phyloP scores from a whole-genome alignment of 2,329 filamentous ascomycete genomes.

The Claviceps sp. region DNA sequence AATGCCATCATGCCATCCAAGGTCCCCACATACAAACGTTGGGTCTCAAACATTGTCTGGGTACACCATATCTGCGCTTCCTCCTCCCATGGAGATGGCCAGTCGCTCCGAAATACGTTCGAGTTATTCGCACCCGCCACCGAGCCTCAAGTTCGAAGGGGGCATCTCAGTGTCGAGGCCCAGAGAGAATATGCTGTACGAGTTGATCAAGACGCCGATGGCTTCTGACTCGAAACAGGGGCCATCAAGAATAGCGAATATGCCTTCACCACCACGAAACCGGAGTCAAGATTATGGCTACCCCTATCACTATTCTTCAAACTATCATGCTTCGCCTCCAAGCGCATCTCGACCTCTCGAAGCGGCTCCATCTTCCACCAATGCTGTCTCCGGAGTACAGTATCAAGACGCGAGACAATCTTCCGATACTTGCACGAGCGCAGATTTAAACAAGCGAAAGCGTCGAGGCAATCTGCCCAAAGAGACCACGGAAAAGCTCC shows the following conservation, averaged over 20 bases:
- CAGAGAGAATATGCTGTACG: slow-evolving; percentile 9
- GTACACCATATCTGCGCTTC: slow-evolving; percentile 23
- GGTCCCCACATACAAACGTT: not conserved
- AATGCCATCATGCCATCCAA: not conserved
- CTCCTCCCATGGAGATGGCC: slow-evolving; percentile 18
- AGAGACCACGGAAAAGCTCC: slow-evolving; percentile 69
- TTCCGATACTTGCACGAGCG: slow-evolving; percentile 22
- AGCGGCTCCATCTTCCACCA: slow-evolving; percentile 28
- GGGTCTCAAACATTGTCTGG: slow-evolving; percentile 24
- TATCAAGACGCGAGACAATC: slow-evolving; percentile 31
- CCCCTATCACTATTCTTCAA: slow-evolving; percentile 28
- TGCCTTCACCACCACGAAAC: slow-evolving; percentile 18
- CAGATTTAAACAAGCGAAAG: slow-evolving; percentile 41
- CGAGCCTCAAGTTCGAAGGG: slow-evolving; percentile 24
- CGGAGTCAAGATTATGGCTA: slow-evolving; percentile 21
- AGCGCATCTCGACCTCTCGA: slow-evolving; percentile 30
- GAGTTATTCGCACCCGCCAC: slow-evolving; percentile 27
- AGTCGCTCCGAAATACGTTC: slow-evolving; percentile 24
- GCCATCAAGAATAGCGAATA: slow-evolving; percentile 1
- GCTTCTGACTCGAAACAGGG: not conserved
- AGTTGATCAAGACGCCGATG: not conserved
- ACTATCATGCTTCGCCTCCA: slow-evolving; percentile 32
- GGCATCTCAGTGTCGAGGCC: slow-evolving; percentile 17
- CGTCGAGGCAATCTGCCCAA: slow-evolving; percentile 82
- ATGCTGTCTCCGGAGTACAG: slow-evolving; percentile 22